A percentile compares a stretch with the other conserved stretches of the same genome.
These are phyloP conservation scores for Astrephomene gubernaculifera DNA, from an alignment of 139 green algal genomes.

Conservation along the genomic window DNA sequence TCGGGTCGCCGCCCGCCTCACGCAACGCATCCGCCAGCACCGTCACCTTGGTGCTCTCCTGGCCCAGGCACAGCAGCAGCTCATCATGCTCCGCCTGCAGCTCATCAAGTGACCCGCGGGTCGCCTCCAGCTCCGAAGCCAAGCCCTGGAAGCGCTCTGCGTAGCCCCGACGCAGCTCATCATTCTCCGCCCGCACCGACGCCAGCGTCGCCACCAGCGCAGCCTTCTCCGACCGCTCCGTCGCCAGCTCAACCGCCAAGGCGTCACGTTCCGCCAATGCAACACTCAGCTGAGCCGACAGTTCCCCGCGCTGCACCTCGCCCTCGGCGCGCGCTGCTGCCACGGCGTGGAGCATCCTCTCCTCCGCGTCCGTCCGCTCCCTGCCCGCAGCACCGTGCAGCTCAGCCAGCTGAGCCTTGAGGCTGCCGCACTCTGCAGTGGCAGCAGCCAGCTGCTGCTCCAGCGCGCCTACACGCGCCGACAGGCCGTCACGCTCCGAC, in stretches of 20 bases:
- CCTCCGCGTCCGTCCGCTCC: not conserved
- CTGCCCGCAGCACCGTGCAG: too few species aligned
- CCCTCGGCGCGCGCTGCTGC: not conserved
- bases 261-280: not conserved
- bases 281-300: not conserved
- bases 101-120: not conserved
- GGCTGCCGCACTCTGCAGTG: not conserved
- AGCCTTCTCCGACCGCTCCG: constrained; percentile 14
- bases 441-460: not conserved
- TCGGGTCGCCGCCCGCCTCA: constrained; percentile 43
- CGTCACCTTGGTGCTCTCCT: constrained; percentile 53
- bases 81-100: constrained; percentile 43
- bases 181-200: not conserved
- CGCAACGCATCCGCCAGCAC: constrained; percentile 46
- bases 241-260: not conserved
- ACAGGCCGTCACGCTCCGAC: constrained; percentile 26
- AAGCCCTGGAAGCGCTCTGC: not conserved
- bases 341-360: not conserved
- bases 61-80: constrained; percentile 59
- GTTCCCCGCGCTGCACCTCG: not conserved
- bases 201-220: constrained; percentile 18
- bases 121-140: constrained; percentile 22
- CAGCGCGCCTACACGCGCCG: not conserved
- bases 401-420: not conserved
- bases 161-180: constrained; percentile 7